Evolutionary conservation across 495 filamentous ascomycete genomes (phyloP), one percentile per base, ranked within the genome.

Genomic region (Friedmanniomyces simplex): DNA sequence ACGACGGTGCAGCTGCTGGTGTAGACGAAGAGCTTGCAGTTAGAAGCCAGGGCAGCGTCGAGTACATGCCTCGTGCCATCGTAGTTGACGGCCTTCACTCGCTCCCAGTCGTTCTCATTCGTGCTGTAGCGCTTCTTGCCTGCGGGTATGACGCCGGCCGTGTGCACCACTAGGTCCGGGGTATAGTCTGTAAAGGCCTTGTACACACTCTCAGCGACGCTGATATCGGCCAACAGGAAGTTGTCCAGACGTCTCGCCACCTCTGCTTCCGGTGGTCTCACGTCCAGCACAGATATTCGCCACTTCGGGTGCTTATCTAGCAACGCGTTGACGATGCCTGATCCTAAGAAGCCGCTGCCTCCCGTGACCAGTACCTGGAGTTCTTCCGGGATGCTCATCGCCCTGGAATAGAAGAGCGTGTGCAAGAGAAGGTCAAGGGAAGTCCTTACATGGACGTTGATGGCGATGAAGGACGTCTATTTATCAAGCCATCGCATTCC

Each of bases 1-100:
- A 80, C 69, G 41, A 77, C 74, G 22, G 77, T 78, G 59, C 77
- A 81, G 58, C 68, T 77, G 57, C 76, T 78, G 30, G 76, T 79
- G 61, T 71, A 73, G 54, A 78, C 64, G 37, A 79, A 69, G 2
- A 65, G 71, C 46, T 63, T 61, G 13, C 73, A 74, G 2, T 65
- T 64, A 18, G 61, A 47, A 8, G 63, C 60, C 51, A 64, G 58
- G 0, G 71, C 61, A 18, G 69, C 71, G 8, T 66, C 53, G 13
- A 77, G 63, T 12, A 76, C 55, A 63, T 77, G 72, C 25, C 57
- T 65, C 18, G 76, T 75, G 14, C 76, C 76, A 50, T 66, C 61
- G 45, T 75, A 66, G 60, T 76, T 78, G 59, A 77, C 65, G 34
- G 65, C 70, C 43, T 67, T 67, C 6, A 71, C 63, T 11, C 39